Evolutionary conservation across 78 protist species (phyloP).

Genomic region (Goniomonas avonlea): DNA sequence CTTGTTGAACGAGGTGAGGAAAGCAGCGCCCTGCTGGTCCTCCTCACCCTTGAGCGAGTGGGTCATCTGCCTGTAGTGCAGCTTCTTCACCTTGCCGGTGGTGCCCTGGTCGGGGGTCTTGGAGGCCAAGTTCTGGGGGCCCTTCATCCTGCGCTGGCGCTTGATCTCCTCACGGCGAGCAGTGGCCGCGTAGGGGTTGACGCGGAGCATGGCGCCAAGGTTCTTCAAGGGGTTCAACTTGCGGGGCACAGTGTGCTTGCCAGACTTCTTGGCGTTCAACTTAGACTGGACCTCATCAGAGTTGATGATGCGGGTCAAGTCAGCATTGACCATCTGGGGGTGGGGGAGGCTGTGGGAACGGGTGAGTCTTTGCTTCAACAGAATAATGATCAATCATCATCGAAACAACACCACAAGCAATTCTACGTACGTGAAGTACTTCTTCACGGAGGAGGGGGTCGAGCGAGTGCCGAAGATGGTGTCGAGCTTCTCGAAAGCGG

Average conservation of each 20-base stretch:
- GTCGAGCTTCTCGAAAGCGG: constrained; percentile 91
- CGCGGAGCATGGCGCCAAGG: constrained; percentile 36
- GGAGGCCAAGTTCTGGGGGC: constrained; percentile 2
- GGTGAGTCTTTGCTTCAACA: too few relatives aligned
- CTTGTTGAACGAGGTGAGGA: too few relatives aligned
- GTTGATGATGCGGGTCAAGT: constrained; percentile 87
- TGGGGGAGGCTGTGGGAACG: constrained; percentile 70
- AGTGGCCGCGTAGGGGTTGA: constrained; percentile 85
- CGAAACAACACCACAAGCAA: too few relatives aligned
- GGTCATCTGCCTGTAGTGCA: too few relatives aligned
- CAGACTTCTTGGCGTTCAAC: not conserved
- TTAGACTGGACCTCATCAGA: constrained; percentile 86
- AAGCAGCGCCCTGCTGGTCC: too few relatives aligned
- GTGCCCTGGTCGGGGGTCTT: too few relatives aligned
- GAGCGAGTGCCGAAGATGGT: constrained; percentile 13
- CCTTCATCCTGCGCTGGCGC: not conserved
- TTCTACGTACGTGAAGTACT: not conserved
- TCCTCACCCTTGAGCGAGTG: too few relatives aligned
- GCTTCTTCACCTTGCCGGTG: too few relatives aligned
- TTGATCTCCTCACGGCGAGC: not conserved
- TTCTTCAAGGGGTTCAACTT: constrained; percentile 85
- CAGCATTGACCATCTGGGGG: constrained; percentile 81
- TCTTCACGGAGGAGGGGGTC: constrained; percentile 2
- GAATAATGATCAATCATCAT: not conserved
- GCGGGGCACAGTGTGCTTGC: not conserved